Percentiles rank a stretch among this genome's conserved stretches.
Evolutionary conservation across 2,329 filamentous ascomycete genomes (phyloP).

Genomic region (Monilinia fructicola): DNA sequence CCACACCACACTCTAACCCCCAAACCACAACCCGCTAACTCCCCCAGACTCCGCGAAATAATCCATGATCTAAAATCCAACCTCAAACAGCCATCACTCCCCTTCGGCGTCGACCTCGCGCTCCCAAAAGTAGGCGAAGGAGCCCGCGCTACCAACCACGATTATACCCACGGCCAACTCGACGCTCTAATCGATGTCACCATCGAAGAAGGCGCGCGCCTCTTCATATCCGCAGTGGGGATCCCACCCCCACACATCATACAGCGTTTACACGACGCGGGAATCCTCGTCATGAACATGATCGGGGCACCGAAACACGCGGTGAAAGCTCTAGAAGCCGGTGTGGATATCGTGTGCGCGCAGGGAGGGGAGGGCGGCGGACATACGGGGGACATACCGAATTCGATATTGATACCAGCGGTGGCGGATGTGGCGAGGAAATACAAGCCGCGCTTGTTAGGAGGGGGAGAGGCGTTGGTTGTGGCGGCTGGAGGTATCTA

Average conservation of each 20-base stretch:
- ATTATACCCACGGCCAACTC: conserved; percentile 88
- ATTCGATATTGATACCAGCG: conserved; percentile 80
- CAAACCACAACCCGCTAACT: neutral
- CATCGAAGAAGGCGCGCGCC: conserved; percentile 75
- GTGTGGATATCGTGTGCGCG: conserved; percentile 87
- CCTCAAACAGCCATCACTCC: conserved; percentile 64
- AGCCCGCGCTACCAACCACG: conserved; percentile 89
- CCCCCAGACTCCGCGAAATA: conserved; percentile 64
- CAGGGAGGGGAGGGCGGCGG: conserved; percentile 93
- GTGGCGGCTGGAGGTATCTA: conserved; percentile 87
- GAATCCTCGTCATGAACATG: conserved; percentile 95
- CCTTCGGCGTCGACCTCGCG: conserved; percentile 89
- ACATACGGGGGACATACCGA: conserved; percentile 86
- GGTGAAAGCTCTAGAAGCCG: conserved; percentile 79
- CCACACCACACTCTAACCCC: no score
- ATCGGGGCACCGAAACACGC: conserved; percentile 91
- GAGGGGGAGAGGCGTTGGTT: conserved; percentile 71
- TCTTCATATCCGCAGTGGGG: conserved; percentile 88
- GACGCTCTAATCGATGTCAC: conserved; percentile 86
- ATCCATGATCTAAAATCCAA: conserved; percentile 81
- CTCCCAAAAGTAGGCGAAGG: conserved; percentile 82
- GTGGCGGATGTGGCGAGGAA: conserved; percentile 78
- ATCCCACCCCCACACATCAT: conserved; percentile 76
- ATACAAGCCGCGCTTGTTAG: conserved; percentile 59
- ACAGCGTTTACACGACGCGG: conserved; percentile 72